Evolutionary conservation across 495 filamentous ascomycete species (phyloP), one percentile per base, ranked within the genome.

Genomic region (Chaetomium fimeti): DNA sequence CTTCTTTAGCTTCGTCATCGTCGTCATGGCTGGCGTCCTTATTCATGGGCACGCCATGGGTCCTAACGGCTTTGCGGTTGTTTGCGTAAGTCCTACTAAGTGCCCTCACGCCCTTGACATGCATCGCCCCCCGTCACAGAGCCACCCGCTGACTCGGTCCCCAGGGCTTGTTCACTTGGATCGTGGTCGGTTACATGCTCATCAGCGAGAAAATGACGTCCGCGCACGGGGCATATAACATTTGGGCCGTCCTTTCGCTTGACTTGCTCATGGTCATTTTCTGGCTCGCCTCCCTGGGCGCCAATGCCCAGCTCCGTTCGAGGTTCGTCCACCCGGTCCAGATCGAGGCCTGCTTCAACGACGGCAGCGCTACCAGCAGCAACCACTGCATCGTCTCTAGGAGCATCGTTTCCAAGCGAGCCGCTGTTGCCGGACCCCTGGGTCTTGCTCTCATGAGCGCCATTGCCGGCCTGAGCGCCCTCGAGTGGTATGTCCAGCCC

Each of bases 241-340:
- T 77, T 40, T 79, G 76, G 76, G 79, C 80, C 18, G 61, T 80
- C 28, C 71, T 82, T n/a, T 63, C 74, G 5, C 70, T 82, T 16
- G 79, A 82, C 62, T 63, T 72, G 29, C 66, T 81, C 29, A 76
- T 82, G 74, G 72, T 75, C 24, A 65, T 82, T 68, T 71, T 82
- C 36, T 82, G 79, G 79, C 69, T 82, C 24, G 74, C 79, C 5
- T 77, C 74, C n/a, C 72, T 82, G 69, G 80, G 74, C 29, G 71
- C 77, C 38, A 76, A 74, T 51, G 80, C 79, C 9, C 74, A 77
- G 3, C 69, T 66, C 42, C 74, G 80, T 18, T 73, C 71, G n/a
- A 57, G 66, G 28, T 82, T 81, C 70, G 71, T 51, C 2, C 25
- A 63, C 0, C 20, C 60, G 7, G 78, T 81, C 16, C 68, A 38